Evolutionary conservation across 2,329 filamentous ascomycete genomes (phyloP).

Genomic region (Pseudocercospora crystallina): DNA sequence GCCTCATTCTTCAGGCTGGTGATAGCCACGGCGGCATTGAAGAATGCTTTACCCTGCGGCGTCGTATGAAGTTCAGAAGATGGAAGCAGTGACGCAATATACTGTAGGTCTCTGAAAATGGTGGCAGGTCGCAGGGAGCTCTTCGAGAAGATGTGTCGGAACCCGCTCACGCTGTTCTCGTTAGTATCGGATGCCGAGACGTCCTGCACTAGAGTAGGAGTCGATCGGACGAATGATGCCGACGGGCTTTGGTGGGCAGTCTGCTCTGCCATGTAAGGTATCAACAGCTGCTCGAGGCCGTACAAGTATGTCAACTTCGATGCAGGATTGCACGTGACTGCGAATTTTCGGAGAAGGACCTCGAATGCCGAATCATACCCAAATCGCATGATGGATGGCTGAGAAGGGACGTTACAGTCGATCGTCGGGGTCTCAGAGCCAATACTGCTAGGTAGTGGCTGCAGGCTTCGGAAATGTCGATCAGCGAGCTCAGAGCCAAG

Average conservation of each 20-base stretch:
- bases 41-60: constrained; percentile 71
- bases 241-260: constrained; percentile 1
- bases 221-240: constrained; percentile 14
- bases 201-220: not conserved
- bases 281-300: constrained; percentile 71
- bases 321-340: constrained; percentile 83
- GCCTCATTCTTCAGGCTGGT: constrained; percentile 86
- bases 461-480: constrained; percentile 22
- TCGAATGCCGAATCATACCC: constrained; percentile 74
- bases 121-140: constrained; percentile 46
- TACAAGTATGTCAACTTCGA: constrained; percentile 79
- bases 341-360: constrained; percentile 79
- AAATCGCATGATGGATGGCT: constrained; percentile 21
- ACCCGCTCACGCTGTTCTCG: constrained; percentile 24
- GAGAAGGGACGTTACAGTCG: not conserved
- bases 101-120: constrained; percentile 52
- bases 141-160: constrained; percentile 43
- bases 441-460: constrained; percentile 13
- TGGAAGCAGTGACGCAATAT: constrained; percentile 62
- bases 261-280: constrained; percentile 23
- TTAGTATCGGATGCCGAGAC: constrained; percentile 1
- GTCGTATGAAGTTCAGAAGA: constrained; percentile 58
- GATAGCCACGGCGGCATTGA: constrained; percentile 84
- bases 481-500: constrained; percentile 46
- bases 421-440: constrained; percentile 21